Conservation (phyloP, 345 rosid species). For the Theobroma cacao region DNA sequence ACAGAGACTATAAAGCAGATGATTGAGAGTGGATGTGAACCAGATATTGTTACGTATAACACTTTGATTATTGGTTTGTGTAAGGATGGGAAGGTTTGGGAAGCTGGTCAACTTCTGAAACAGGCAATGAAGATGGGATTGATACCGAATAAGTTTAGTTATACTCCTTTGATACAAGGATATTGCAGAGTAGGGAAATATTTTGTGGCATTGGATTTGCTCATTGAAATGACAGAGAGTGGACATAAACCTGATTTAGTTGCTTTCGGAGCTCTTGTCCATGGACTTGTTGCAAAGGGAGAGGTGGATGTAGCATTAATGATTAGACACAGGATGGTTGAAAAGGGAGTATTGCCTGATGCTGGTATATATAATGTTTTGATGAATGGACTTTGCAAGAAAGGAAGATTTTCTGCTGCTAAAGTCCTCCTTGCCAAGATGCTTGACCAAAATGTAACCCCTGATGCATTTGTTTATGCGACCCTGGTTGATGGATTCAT, state of each 20-base stretch:
- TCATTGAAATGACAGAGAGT: slow-evolving; percentile 65
- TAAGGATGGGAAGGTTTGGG: slow-evolving; percentile 44
- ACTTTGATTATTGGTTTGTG: slow-evolving; percentile 57
- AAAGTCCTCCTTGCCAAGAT: slow-evolving; percentile 68
- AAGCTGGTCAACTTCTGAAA: slow-evolving; percentile 59
- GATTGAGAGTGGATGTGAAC: slow-evolving; percentile 49
- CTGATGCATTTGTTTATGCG: slow-evolving; percentile 66
- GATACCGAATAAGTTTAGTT: slow-evolving; percentile 42
- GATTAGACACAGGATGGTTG: slow-evolving; percentile 50
- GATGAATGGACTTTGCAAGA: slow-evolving; percentile 82
- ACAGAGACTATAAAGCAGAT: slow-evolving; percentile 49
- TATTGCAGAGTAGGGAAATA: slow-evolving; percentile 49
- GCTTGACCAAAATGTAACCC: slow-evolving; percentile 61
- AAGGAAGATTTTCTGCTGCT: slow-evolving; percentile 57
- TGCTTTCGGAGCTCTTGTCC: slow-evolving; percentile 68
- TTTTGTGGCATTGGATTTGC: slow-evolving; percentile 50
- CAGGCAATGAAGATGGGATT: slow-evolving; percentile 55
- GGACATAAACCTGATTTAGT: slow-evolving; percentile 71
- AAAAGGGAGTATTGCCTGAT: slow-evolving; percentile 70
- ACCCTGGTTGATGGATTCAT: slow-evolving; percentile 76
- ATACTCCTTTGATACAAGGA: slow-evolving; percentile 58
- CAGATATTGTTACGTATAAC: slow-evolving; percentile 69
- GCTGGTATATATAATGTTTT: slow-evolving; percentile 77
- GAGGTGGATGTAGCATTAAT: slow-evolving; percentile 65
- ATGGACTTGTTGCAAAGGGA: slow-evolving; percentile 67